A percentile compares a stretch with the other conserved stretches of the same genome.
Evolutionary conservation across 2,329 filamentous ascomycete genomes (phyloP).

Genomic region (Fulvia fulva): DNA sequence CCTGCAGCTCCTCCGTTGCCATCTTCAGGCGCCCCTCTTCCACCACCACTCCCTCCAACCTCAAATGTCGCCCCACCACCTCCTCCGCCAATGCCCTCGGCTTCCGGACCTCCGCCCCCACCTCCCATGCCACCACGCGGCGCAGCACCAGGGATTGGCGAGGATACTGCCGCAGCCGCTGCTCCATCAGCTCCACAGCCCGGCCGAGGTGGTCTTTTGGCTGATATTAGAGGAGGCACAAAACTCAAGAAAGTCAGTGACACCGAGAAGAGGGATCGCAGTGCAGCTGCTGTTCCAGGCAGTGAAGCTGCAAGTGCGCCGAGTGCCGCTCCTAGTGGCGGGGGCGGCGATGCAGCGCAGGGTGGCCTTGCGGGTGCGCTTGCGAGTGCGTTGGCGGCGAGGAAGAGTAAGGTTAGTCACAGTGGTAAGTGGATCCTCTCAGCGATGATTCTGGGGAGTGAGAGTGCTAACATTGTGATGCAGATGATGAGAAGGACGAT

Average conservation of each 20-base stretch:
- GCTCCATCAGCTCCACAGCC: slow-evolving; percentile 23
- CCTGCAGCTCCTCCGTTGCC: slow-evolving; percentile 44
- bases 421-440: slow-evolving; percentile 67
- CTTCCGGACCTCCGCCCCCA: slow-evolving; percentile 43
- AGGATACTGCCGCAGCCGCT: slow-evolving; percentile 37
- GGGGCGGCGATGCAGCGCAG: slow-evolving; percentile 49
- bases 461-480: slow-evolving; percentile 26
- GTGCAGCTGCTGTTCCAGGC: slow-evolving; percentile 59
- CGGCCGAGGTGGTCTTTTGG: slow-evolving; percentile 59
- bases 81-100: slow-evolving; percentile 34
- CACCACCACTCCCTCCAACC: slow-evolving; percentile 39
- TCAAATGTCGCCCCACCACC: slow-evolving; percentile 38
- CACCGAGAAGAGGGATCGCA: slow-evolving; percentile 66
- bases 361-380: slow-evolving; percentile 50
- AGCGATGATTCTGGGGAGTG: neutral
- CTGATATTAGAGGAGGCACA: slow-evolving; percentile 65
- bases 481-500: slow-evolving; percentile 73
- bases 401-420: slow-evolving; percentile 90
- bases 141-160: slow-evolving; percentile 49
- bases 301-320: slow-evolving; percentile 50
- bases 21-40: slow-evolving; percentile 34
- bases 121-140: slow-evolving; percentile 38
- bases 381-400: slow-evolving; percentile 76
- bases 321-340: slow-evolving; percentile 38
- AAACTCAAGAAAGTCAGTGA: slow-evolving; percentile 71